Conservation (phyloP, 768 basidiomycete genomes). For the Collybiopsis luxurians region DNA sequence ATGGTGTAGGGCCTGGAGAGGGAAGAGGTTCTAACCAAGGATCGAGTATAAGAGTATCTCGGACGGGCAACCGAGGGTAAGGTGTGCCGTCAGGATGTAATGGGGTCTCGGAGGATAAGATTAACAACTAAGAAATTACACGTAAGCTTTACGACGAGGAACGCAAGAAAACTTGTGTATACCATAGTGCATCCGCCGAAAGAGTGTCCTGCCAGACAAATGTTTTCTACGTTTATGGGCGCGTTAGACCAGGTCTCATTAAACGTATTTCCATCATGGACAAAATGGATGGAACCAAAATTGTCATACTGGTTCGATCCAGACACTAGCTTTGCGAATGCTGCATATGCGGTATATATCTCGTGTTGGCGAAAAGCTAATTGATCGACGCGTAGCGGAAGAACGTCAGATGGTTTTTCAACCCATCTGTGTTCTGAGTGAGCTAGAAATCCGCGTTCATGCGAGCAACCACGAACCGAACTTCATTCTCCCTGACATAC, state of each 20-base stretch:
- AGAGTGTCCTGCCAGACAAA: slow-evolving; percentile 43
- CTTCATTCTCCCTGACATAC: slow-evolving; percentile 56
- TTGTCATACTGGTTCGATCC: slow-evolving; percentile 19
- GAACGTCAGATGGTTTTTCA: slow-evolving; percentile 20
- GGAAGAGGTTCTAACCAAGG: slow-evolving; percentile 84
- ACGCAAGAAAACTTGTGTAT: slow-evolving; percentile 9
- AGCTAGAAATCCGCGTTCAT: background rate
- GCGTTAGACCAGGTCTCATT: slow-evolving; percentile 9
- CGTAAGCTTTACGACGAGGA: background rate
- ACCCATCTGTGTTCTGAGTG: slow-evolving; percentile 23
- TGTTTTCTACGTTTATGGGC: slow-evolving; percentile 30
- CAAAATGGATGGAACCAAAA: slow-evolving; percentile 38
- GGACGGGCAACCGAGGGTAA: slow-evolving; percentile 47
- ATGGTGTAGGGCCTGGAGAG: slow-evolving; percentile 48
- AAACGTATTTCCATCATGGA: slow-evolving; percentile 8
- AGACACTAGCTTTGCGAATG: slow-evolving; percentile 54
- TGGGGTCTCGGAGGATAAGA: slow-evolving; percentile 51
- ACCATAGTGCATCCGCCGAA: slow-evolving; percentile 50
- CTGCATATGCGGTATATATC: slow-evolving; percentile 59
- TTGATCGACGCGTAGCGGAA: slow-evolving; percentile 63
- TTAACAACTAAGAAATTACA: slow-evolving; percentile 42
- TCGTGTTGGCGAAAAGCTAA: slow-evolving; percentile 69
- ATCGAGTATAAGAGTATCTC: slow-evolving; percentile 64
- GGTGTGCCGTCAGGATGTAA: slow-evolving; percentile 14
- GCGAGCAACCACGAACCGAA: slow-evolving; percentile 40